Percentiles rank a stretch among this genome's conserved stretches.
Evolutionary conservation across 1,284 basidiomycete species (phyloP).

Genomic region (Anthracocystis panici-leucophaei): DNA sequence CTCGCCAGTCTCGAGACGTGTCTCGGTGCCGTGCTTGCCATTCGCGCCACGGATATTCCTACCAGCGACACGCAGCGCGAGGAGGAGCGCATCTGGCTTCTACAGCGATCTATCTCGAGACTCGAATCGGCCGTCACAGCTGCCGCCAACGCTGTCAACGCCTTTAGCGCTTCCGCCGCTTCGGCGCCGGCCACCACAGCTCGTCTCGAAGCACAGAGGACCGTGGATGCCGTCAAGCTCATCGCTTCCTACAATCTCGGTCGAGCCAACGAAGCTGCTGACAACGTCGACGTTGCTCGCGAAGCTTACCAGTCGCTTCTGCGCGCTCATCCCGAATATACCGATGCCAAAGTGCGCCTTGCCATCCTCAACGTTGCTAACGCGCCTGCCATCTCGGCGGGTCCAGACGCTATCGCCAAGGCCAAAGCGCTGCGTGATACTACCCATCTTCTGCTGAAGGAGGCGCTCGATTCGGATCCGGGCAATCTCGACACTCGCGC

Average conservation of each 20-base stretch:
- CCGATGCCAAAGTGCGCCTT: constrained; percentile 67
- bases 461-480: constrained; percentile 63
- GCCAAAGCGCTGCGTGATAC: constrained; percentile 50
- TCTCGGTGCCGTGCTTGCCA: constrained; percentile 57
- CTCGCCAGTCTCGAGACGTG: constrained; percentile 51
- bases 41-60: constrained; percentile 48
- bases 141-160: constrained; percentile 30
- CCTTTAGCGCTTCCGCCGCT: constrained; percentile 27
- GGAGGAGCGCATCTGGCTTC: constrained; percentile 42
- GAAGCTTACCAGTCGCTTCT: constrained; percentile 64
- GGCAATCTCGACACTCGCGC: constrained; percentile 64
- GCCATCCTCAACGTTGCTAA: constrained; percentile 60
- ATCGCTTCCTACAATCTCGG: constrained; percentile 66
- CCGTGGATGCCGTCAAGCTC: constrained; percentile 56
- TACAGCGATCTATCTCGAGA: constrained; percentile 48
- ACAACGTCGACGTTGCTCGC: constrained; percentile 54
- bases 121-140: constrained; percentile 50
- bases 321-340: constrained; percentile 66
- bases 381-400: constrained; percentile 14
- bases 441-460: constrained; percentile 59
- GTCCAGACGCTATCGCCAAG: constrained; percentile 27
- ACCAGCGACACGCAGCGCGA: constrained; percentile 32
- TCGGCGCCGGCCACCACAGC: constrained; percentile 33
- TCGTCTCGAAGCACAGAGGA: constrained; percentile 38
- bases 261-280: constrained; percentile 59